A percentile compares a stretch with the other conserved stretches of the same genome.
Conservation (phyloP, 1,139 yeast species). For the Yamadazyma aaseri region DNA sequence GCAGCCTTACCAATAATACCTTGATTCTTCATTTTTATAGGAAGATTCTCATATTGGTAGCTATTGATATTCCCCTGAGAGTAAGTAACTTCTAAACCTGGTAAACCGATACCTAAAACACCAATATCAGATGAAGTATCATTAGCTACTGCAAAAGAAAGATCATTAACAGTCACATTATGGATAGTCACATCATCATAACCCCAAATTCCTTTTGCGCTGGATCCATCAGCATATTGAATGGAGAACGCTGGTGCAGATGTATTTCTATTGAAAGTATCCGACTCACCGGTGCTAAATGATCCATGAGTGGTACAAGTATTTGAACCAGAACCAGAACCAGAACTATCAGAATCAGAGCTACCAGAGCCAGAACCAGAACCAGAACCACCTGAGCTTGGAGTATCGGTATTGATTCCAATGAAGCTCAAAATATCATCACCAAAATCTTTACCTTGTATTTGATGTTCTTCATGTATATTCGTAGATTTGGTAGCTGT, state of each 20-base stretch:
- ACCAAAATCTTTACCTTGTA: conserved; percentile 11
- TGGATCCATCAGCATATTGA: conserved; percentile 51
- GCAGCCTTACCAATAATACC: conserved; percentile 52
- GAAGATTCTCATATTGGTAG: conserved; percentile 30
- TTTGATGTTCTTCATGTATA: background rate
- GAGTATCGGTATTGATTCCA: conserved; percentile 10
- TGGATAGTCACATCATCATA: conserved; percentile 45
- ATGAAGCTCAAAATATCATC: conserved; percentile 11
- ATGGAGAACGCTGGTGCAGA: conserved; percentile 41
- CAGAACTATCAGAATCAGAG: conserved; percentile 7
- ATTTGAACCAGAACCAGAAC: conserved; percentile 14
- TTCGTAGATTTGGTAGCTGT: conserved; percentile 1
- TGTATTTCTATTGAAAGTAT: conserved; percentile 29
- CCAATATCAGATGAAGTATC: conserved; percentile 41
- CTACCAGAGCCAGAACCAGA: conserved; percentile 7
- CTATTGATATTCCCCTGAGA: conserved; percentile 12
- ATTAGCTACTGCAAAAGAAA: conserved; percentile 52
- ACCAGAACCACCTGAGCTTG: conserved; percentile 5
- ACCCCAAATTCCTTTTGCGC: conserved; percentile 52
- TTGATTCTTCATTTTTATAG: conserved; percentile 23
- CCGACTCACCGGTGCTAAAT: conserved; percentile 34
- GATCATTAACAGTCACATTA: conserved; percentile 26
- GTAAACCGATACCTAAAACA: conserved; percentile 45
- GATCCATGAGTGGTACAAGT: conserved; percentile 42
- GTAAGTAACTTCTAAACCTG: conserved; percentile 20